Evolutionary conservation across 495 filamentous ascomycete genomes (phyloP).

Genomic region (Aspergillus ellipticus): DNA sequence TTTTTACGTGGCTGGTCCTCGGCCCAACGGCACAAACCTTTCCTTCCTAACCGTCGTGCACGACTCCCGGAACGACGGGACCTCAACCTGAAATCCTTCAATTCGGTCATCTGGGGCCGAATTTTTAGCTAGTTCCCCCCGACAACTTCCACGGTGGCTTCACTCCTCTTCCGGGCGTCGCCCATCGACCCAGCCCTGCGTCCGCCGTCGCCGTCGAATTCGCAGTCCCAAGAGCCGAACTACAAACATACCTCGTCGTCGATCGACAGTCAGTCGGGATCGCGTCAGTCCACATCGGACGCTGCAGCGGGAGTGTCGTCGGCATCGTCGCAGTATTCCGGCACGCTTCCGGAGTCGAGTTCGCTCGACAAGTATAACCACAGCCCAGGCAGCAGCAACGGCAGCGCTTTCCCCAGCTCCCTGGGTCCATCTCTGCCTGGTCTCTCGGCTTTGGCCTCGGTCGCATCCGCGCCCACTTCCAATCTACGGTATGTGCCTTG

Average conservation of each 20-base stretch:
- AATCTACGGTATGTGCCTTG: conserved; percentile 57
- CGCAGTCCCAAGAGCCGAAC: conserved; percentile 35
- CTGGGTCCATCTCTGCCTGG: conserved; percentile 50
- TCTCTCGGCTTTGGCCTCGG: conserved; percentile 59
- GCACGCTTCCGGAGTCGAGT: conserved; percentile 32
- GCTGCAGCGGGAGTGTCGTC: conserved; percentile 29
- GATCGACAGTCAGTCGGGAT: conserved; percentile 17
- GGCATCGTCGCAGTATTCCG: conserved; percentile 36
- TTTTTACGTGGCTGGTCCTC: conserved; percentile 26
- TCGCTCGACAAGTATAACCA: conserved; percentile 19
- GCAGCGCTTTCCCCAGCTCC: conserved; percentile 25
- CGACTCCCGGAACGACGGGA: background rate
- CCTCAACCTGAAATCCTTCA: conserved; percentile 8
- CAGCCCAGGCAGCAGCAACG: conserved; percentile 22
- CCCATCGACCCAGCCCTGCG: conserved; percentile 53
- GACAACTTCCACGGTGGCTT: conserved; percentile 47
- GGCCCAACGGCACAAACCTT: conserved; percentile 9
- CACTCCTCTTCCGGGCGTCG: conserved; percentile 52
- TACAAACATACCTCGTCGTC: conserved; percentile 27
- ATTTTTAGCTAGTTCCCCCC: conserved; percentile 33
- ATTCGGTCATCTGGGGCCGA: conserved; percentile 37
- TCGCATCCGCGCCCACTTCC: conserved; percentile 57
- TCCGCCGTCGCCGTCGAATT: conserved; percentile 41
- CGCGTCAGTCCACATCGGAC: conserved; percentile 20
- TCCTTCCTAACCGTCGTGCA: conserved; percentile 4